phyloP scores from a whole-genome alignment of 2,329 filamentous ascomycete species.

The Stachybotrys echinatus region DNA sequence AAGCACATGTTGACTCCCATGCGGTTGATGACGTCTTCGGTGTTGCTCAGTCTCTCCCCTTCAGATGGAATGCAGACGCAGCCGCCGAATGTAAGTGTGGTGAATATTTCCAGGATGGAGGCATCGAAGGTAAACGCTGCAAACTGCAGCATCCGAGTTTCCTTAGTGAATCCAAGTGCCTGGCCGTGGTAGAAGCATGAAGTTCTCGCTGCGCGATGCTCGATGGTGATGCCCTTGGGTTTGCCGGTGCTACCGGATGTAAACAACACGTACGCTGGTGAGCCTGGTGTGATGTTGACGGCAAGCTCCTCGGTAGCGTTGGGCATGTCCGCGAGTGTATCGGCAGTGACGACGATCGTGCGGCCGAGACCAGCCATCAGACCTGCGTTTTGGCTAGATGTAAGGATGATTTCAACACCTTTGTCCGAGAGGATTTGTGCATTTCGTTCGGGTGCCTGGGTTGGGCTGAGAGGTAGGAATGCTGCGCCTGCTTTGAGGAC shows the following conservation, averaged over 20 bases:
- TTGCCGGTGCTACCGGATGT: constrained; percentile 51
- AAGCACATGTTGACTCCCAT: constrained; percentile 4
- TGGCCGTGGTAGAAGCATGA: background rate
- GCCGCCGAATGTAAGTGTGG: constrained; percentile 28
- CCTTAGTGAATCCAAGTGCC: no score
- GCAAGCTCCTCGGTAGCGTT: no score
- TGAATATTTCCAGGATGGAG: constrained; percentile 27
- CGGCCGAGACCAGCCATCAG: no score
- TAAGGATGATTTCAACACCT: background rate
- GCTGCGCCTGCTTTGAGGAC: constrained; percentile 6
- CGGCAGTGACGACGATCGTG: no score
- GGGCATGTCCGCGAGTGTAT: no score
- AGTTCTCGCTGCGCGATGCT: constrained; percentile 4
- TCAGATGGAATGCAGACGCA: constrained; percentile 34
- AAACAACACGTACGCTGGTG: constrained; percentile 40
- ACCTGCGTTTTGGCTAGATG: no score
- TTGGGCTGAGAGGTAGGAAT: constrained; percentile 10
- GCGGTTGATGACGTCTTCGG: constrained; percentile 2
- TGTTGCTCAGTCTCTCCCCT: constrained; percentile 21
- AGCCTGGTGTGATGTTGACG: no score
- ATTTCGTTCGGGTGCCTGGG: background rate
- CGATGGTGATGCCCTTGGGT: constrained; percentile 45
- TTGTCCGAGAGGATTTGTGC: no score
- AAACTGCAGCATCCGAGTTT: constrained; percentile 14
- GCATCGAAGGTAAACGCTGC: constrained; percentile 32